phyloP scores from a whole-genome alignment of 2,329 filamentous ascomycete genomes.

The Helminthosporium solani region DNA sequence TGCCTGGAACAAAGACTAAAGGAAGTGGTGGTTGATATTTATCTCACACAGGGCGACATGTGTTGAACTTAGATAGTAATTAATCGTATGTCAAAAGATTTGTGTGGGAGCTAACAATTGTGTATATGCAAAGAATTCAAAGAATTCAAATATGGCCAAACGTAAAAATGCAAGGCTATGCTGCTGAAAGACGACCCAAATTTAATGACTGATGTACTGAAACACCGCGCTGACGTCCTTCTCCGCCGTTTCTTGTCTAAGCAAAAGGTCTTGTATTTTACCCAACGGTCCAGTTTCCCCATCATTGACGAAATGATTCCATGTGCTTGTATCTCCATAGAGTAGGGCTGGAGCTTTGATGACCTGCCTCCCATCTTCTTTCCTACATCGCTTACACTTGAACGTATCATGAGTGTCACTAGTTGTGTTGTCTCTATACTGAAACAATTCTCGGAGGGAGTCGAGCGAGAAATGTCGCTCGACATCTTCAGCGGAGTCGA shows the following conservation, averaged over 20 bases:
- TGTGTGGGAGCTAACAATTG: no score
- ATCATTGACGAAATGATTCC: constrained; percentile 94
- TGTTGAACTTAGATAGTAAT: no score
- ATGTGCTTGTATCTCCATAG: constrained; percentile 97
- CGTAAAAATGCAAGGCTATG: no score
- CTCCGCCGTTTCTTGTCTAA: constrained; percentile 81
- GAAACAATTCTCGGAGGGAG: constrained; percentile 87
- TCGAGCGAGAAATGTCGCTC: constrained; percentile 95
- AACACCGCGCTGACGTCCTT: constrained; percentile 89
- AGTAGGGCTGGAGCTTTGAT: constrained; percentile 93
- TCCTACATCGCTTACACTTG: constrained; percentile 89
- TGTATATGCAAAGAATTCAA: no score
- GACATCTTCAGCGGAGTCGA: constrained; percentile 94
- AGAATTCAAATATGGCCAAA: no score
- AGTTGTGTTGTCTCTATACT: constrained; percentile 79
- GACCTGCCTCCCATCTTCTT: constrained; percentile 79
- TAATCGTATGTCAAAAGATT: no score
- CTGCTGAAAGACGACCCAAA: no score
- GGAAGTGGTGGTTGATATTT: no score
- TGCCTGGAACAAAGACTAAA: no score
- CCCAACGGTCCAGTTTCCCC: constrained; percentile 65
- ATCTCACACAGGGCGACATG: no score
- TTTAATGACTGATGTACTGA: constrained; percentile 94
- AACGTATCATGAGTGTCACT: constrained; percentile 98
- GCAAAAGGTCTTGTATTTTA: constrained; percentile 84